Conservation (phyloP, 495 filamentous ascomycete species). For the Schizothecium vesticola region DNA sequence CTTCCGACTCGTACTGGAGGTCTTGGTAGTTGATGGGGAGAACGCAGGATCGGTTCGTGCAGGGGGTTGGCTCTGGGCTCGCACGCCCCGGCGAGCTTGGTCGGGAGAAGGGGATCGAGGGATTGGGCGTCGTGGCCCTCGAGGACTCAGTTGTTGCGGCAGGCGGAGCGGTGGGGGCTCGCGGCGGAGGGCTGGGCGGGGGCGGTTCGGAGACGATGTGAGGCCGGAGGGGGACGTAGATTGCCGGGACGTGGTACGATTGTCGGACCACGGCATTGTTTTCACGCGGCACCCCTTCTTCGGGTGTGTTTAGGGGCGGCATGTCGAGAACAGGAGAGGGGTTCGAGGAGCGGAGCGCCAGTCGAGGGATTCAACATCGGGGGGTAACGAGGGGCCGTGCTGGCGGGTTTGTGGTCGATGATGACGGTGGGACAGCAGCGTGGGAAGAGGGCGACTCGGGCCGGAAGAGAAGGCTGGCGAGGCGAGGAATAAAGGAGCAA, state of each 20-base stretch:
- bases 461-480: neutral
- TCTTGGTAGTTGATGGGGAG: conserved; percentile 53
- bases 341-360: neutral
- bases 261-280: neutral
- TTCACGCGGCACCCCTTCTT: conserved; percentile 11
- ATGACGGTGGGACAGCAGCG: neutral
- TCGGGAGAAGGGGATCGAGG: conserved; percentile 1
- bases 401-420: neutral
- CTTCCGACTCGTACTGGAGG: conserved; percentile 62
- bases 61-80: neutral
- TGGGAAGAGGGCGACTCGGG: neutral
- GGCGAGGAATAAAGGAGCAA: neutral
- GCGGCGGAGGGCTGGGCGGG: conserved; percentile 3
- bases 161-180: conserved; percentile 5
- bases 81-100: conserved; percentile 4
- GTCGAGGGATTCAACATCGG: neutral
- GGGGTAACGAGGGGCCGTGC: neutral
- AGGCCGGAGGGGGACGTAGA: neutral
- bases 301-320: conserved; percentile 14
- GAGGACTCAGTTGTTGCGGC: conserved; percentile 9
- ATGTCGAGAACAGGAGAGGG: neutral
- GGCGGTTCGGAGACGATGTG: conserved; percentile 2
- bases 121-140: conserved; percentile 6
- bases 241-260: neutral
- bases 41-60: conserved; percentile 5